Conservation (phyloP, 306 rosid species). For the Dalbergia cultrata region DNA sequence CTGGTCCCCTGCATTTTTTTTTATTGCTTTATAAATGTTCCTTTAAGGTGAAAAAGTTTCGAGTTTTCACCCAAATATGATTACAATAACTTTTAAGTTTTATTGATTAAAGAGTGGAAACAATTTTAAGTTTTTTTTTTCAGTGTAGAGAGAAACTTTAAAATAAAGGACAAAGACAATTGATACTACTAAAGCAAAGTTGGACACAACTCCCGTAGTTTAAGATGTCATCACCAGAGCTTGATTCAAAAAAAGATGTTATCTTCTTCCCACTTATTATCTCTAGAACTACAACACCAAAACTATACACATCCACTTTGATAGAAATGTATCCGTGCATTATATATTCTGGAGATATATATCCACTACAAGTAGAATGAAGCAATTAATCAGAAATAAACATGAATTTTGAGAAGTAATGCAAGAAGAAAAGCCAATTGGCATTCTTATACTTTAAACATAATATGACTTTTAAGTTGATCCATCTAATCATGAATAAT, state of each 20-base stretch:
- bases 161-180: neutral
- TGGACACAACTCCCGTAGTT: constrained; percentile 46
- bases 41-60: no score
- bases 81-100: no score
- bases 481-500: neutral
- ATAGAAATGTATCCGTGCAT: constrained; percentile 46
- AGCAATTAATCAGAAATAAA: neutral
- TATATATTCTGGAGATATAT: constrained; percentile 60
- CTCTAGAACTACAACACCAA: constrained; percentile 57
- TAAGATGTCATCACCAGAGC: constrained; percentile 38
- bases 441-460: neutral
- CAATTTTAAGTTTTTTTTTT: no score
- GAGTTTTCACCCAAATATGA: no score
- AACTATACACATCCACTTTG: constrained; percentile 54
- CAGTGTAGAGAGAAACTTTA: no score
- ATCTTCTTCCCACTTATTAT: constrained; percentile 53
- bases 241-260: constrained; percentile 42
- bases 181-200: neutral
- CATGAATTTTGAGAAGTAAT: neutral
- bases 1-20: neutral
- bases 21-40: neutral
- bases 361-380: constrained; percentile 46
- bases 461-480: neutral
- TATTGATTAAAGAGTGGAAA: no score
- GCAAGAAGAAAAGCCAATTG: neutral